Base-by-base conservation (phyloP, 306 rosid species). In the Acacia melanoxylon region DNA sequence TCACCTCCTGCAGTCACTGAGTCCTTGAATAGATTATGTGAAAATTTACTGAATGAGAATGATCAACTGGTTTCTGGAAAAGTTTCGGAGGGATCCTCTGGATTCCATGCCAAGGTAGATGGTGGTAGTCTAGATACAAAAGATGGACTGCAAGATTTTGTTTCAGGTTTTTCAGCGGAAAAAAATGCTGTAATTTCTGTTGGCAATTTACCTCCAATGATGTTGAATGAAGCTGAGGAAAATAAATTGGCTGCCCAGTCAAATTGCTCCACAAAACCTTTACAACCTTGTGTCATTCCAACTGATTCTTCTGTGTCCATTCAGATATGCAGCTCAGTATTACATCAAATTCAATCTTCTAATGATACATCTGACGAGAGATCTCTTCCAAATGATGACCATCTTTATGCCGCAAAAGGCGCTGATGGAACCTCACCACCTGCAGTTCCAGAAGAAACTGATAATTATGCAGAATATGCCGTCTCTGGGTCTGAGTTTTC, bases 391-490 rank as follows among this genome's bases (percentile, higher is more conserved):
- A 79, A 79, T 69, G 70, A 37, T 68, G 68, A 17, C 24, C 8
- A 48, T 52, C 49, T 35, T 11, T 51, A 37, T 68, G 40, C 29
- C 76, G 37, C 15, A 19, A 68, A 78, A 68, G 76, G 37, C 15
- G 37, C 10, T 41, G 84, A 83, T 70, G 87, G 88, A 72, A 79
- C 82, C 75, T 89, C 92, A 66, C 85, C 89, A 42, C 89, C 82
- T 81, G 61, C 81, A 76, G 82, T 84, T 77, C 90, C 80, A 74
- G 92, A 92, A 83, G 97, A 90, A 83, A 89, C 82, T 86, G 91
- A 85, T 56, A 87, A 79, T 88, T 72, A 56, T 85, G 80, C 80
- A 46, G 99, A 89, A 77, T 92, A 85, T 75, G 84, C 82, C 51
- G 79, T 68, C 76, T 90, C 91, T 72, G 79, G 83, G 75, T 92